Conservation (phyloP, 768 basidiomycete species). For the Phanerochaete sordida region DNA sequence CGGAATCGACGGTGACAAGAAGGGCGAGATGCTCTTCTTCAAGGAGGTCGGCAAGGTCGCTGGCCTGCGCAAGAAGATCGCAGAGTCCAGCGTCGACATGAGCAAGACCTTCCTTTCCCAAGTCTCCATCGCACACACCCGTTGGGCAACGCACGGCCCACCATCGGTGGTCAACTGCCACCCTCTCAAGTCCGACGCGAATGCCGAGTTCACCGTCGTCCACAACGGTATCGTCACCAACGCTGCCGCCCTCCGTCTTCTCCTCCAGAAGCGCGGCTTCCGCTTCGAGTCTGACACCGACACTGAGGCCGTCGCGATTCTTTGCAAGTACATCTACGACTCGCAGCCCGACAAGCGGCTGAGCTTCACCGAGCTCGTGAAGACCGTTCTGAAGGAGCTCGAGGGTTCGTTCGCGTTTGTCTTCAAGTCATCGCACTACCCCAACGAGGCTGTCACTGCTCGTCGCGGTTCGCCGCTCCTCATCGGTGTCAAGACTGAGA, state of each 20-base stretch:
- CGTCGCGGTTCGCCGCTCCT: conserved; percentile 96
- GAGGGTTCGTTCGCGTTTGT: conserved; percentile 99
- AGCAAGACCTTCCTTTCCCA: conserved; percentile 78
- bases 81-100: conserved; percentile 64
- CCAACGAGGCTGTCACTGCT: conserved; percentile 92
- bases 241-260: conserved; percentile 79
- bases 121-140: conserved; percentile 97
- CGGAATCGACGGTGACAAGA: conserved; percentile 87
- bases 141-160: conserved; percentile 98
- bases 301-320: conserved; percentile 95
- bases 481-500: conserved; percentile 99
- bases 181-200: conserved; percentile 82
- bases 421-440: conserved; percentile 96
- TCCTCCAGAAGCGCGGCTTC: conserved; percentile 95
- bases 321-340: conserved; percentile 96
- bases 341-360: conserved; percentile 82
- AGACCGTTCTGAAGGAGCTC: conserved; percentile 94
- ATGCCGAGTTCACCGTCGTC: conserved; percentile 85
- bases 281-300: conserved; percentile 94
- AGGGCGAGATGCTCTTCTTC: conserved; percentile 77
- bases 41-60: conserved; percentile 99
- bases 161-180: conserved; percentile 91
- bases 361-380: conserved; percentile 88
- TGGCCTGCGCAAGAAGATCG: conserved; percentile 86
- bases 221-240: conserved; percentile 99